A percentile compares a stretch with the other conserved stretches of the same genome.
These are phyloP conservation scores for Ambrosia trifida DNA, from an alignment of 129 eudicot species.

Conservation along the genomic window DNA sequence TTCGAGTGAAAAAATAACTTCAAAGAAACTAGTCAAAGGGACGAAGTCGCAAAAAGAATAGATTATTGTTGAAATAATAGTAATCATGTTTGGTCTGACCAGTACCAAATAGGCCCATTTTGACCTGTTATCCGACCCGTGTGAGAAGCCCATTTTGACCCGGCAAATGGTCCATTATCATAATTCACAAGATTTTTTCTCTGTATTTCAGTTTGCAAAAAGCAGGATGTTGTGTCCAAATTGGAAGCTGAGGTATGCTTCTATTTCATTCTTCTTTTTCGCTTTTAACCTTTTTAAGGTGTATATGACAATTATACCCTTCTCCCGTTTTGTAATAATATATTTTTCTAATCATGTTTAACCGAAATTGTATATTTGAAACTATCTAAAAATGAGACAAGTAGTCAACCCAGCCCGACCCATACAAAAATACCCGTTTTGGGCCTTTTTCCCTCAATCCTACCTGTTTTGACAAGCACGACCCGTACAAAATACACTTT, in stretches of 20 bases:
- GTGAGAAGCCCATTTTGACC: not conserved
- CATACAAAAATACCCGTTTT: not conserved
- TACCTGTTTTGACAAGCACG: not conserved
- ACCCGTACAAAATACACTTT: not conserved
- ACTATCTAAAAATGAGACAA: not conserved
- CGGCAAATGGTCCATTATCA: slow-evolving; percentile 4
- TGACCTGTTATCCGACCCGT: not conserved
- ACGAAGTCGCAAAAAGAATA: not conserved
- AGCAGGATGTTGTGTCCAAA: slow-evolving; percentile 66
- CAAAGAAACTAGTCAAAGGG: not conserved
- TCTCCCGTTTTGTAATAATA: not conserved
- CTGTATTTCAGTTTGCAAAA: slow-evolving; percentile 72
- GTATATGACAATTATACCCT: not conserved
- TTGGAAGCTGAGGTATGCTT: slow-evolving; percentile 70
- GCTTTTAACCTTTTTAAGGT: slow-evolving; percentile 5
- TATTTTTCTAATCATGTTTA: not conserved
- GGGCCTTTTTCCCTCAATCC: not conserved
- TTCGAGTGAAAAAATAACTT: not conserved
- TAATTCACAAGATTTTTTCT: not conserved
- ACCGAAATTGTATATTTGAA: not conserved
- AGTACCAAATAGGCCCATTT: not conserved
- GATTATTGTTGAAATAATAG: no score
- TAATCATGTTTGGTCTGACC: no score
- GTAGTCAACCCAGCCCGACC: not conserved
- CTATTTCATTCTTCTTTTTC: slow-evolving; percentile 1